Evolutionary conservation across 2,329 filamentous ascomycete genomes (phyloP), one percentile per base, ranked within the genome.

Genomic region (Ceratocystis albifundus): DNA sequence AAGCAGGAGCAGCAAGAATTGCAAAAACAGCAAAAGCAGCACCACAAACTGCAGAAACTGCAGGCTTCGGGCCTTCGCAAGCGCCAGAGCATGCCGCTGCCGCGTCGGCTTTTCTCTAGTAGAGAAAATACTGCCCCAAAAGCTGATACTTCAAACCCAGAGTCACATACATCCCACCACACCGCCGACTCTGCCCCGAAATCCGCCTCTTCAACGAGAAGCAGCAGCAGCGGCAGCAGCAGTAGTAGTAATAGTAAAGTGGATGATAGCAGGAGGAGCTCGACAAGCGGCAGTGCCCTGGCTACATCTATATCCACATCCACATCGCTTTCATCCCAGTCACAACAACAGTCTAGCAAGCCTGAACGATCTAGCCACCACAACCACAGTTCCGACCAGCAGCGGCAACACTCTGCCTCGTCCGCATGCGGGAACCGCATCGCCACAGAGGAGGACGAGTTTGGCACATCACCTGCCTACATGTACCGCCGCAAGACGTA

Each of bases 11-110:
- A 53, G 48, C 48, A n/a, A 15, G 46, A n/a, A 7, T 6, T 22
- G n/a, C n/a, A 53, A 1, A 53, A 8, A 2, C 48, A 20, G 7
- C 55, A 36, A 25, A 59, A 48, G 12, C 77, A 84, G 68, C 80
- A 81, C 68, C 80, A 80, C 12, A 59, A 59, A 15, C 55, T 32
- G 10, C 55, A 36, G 10, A 59, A 59, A 28, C 28, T n/a, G 28
- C 36, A 68, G 73, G 75, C 6, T 71, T 72, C 12, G 74, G 22
- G 20, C 20, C 28, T 59, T 30, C 25, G 30, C 25, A 59, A 36
- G 15, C 12, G n/a, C 15, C 55, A 59, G 30, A 59, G 30, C 28
- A 64, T 65, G 20, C 64, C 67, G 10, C 55, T 65, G 2, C 53
- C 65, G 3, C 68, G 66, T 10, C 62, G 67, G 2, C 63, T 66